phyloP scores from a whole-genome alignment of 129 eudicot genomes.

The Ambrosia trifida region DNA sequence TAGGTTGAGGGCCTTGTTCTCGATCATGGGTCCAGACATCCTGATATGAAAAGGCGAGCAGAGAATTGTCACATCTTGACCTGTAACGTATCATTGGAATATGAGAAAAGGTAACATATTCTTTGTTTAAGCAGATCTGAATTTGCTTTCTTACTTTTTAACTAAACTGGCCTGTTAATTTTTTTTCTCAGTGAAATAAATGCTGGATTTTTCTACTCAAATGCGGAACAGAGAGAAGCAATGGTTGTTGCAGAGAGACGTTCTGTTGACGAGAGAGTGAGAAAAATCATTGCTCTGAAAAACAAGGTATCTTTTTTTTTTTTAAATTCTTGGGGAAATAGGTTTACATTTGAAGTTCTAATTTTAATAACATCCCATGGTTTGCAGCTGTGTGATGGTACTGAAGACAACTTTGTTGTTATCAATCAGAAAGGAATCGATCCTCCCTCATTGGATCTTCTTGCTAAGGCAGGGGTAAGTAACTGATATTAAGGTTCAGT shows the following conservation, averaged over 20 bases:
- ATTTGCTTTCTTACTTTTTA: not conserved
- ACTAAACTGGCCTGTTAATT: not conserved
- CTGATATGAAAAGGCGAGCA: constrained; percentile 98
- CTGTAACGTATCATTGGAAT: constrained; percentile 88
- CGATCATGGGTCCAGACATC: constrained; percentile 99
- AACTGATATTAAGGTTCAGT: not conserved
- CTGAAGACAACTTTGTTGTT: constrained; percentile 78
- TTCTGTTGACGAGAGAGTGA: constrained; percentile 90
- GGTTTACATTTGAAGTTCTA: not conserved
- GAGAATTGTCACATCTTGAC: constrained; percentile 93
- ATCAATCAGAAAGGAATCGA: constrained; percentile 94
- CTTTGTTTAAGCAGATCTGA: not conserved
- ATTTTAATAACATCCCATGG: constrained; percentile 2
- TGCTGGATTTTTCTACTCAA: constrained; percentile 97
- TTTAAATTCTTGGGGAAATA: not conserved
- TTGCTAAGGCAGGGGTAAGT: constrained; percentile 91
- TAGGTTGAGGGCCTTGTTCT: constrained; percentile 99
- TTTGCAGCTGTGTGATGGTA: constrained; percentile 73
- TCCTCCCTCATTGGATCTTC: constrained; percentile 90
- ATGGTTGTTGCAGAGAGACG: constrained; percentile 96
- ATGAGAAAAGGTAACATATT: constrained; percentile 80
- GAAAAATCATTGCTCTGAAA: constrained; percentile 72
- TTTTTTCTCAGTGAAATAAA: constrained; percentile 77
- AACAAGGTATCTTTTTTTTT: constrained; percentile 50
- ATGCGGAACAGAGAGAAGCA: constrained; percentile 89